phyloP scores from a whole-genome alignment of 2,329 filamentous ascomycete species.

The Aspergillus bombycis region DNA sequence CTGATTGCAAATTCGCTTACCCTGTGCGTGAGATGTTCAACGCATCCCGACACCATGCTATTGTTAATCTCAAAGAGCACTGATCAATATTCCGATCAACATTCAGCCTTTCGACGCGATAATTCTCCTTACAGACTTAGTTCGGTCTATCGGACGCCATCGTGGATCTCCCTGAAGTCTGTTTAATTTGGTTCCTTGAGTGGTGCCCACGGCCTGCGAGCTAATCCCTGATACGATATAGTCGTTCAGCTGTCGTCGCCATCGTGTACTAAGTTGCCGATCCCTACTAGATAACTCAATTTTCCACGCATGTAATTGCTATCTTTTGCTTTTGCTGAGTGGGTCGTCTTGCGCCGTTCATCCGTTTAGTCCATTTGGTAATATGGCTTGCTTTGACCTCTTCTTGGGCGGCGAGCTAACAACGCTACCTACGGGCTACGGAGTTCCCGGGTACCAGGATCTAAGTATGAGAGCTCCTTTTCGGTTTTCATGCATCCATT shows the following conservation, averaged over 20 bases:
- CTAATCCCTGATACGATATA: neutral
- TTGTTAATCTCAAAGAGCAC: neutral
- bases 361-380: slow-evolving; percentile 21
- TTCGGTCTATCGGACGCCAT: slow-evolving; percentile 2
- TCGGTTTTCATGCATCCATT: slow-evolving; percentile 10
- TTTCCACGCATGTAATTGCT: slow-evolving; percentile 18
- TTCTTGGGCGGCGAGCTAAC: neutral
- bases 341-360: slow-evolving; percentile 21
- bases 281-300: slow-evolving; percentile 17
- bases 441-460: neutral
- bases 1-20: neutral
- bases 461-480: slow-evolving; percentile 6
- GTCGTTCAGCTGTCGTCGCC: neutral
- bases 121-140: slow-evolving; percentile 1
- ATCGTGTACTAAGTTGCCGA: slow-evolving; percentile 11
- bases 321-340: slow-evolving; percentile 16
- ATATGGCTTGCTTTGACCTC: slow-evolving; percentile 8
- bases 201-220: slow-evolving; percentile 3
- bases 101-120: neutral
- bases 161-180: neutral
- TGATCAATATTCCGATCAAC: neutral
- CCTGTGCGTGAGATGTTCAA: neutral
- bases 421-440: neutral
- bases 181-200: slow-evolving; percentile 1
- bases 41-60: neutral